These are phyloP conservation scores for Blastocystis sp. DNA, from an alignment of 352 stramenopile genomes.

Conservation along the genomic window DNA sequence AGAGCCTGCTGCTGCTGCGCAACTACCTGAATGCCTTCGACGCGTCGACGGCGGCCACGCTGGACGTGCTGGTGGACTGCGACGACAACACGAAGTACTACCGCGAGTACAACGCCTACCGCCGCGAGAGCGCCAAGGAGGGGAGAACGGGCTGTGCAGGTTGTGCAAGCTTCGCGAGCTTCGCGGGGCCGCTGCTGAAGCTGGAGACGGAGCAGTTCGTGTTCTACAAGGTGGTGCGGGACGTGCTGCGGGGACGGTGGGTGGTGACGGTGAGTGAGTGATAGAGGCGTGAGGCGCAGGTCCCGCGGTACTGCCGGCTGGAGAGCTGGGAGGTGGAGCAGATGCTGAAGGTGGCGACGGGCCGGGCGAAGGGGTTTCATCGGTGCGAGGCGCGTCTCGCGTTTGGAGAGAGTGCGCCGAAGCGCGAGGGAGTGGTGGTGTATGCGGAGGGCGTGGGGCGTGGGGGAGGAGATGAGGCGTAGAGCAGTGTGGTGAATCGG, in stretches of 20 bases:
- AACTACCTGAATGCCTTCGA: constrained; percentile 33
- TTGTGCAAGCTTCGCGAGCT: not conserved
- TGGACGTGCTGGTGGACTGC: constrained; percentile 27
- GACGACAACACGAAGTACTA: constrained; percentile 29
- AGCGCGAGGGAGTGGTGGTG: not conserved
- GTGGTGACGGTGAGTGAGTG: not conserved
- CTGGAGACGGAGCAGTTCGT: constrained; percentile 57
- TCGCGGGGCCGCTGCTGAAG: constrained; percentile 8
- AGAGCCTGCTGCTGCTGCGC: not conserved
- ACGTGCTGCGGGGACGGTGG: constrained; percentile 18
- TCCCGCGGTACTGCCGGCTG: constrained; percentile 28
- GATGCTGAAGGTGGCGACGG: constrained; percentile 48
- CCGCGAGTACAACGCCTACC: constrained; percentile 29
- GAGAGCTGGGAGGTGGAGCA: constrained; percentile 51
- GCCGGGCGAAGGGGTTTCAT: not conserved
- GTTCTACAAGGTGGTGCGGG: constrained; percentile 39
- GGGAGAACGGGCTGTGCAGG: not conserved
- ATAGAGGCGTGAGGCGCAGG: not conserved
- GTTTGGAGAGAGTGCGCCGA: constrained; percentile 11
- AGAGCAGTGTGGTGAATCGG: not conserved
- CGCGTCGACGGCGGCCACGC: not conserved
- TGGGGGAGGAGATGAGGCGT: no score
- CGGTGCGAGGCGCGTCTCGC: not conserved
- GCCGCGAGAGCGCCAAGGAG: not conserved
- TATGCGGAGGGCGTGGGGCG: not conserved